Percentiles rank a stretch among this genome's conserved stretches.
Evolutionary conservation across 495 filamentous ascomycete species (phyloP).

Genomic region (Jackrogersella minutella): DNA sequence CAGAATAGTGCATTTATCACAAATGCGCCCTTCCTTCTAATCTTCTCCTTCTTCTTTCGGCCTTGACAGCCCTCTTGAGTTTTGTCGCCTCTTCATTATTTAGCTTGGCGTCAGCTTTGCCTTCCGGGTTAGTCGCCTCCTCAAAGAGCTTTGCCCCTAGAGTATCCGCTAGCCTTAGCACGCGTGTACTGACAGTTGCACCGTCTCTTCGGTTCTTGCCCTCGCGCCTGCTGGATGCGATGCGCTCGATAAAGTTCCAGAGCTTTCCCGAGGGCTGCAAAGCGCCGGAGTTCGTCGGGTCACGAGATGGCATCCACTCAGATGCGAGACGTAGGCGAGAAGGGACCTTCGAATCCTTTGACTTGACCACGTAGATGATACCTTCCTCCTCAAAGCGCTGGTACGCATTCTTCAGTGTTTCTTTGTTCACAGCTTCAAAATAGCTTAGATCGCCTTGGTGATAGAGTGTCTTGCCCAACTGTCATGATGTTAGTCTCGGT

Average conservation of each 20-base stretch:
- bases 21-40: conserved; percentile 59
- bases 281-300: conserved; percentile 60
- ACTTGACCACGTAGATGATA: conserved; percentile 76
- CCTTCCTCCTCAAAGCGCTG: conserved; percentile 89
- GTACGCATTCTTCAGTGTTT: conserved; percentile 93
- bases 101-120: conserved; percentile 46
- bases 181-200: conserved; percentile 84
- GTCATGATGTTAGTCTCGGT: conserved; percentile 34
- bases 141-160: conserved; percentile 60
- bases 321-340: conserved; percentile 71
- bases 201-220: conserved; percentile 96
- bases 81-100: conserved; percentile 53
- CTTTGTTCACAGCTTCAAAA: conserved; percentile 98
- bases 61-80: conserved; percentile 46
- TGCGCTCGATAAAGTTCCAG: conserved; percentile 90
- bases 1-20: conserved; percentile 35
- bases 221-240: conserved; percentile 82
- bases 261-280: conserved; percentile 75
- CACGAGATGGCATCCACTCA: conserved; percentile 80
- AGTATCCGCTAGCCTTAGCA: conserved; percentile 75
- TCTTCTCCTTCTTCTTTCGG: conserved; percentile 51
- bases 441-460: conserved; percentile 97
- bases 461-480: conserved; percentile 96
- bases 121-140: conserved; percentile 47
- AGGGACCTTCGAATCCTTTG: conserved; percentile 64